Percentiles rank a stretch among this genome's conserved stretches.
Evolutionary conservation across 2,329 filamentous ascomycete species (phyloP).

Genomic region (Monilinia laxa): DNA sequence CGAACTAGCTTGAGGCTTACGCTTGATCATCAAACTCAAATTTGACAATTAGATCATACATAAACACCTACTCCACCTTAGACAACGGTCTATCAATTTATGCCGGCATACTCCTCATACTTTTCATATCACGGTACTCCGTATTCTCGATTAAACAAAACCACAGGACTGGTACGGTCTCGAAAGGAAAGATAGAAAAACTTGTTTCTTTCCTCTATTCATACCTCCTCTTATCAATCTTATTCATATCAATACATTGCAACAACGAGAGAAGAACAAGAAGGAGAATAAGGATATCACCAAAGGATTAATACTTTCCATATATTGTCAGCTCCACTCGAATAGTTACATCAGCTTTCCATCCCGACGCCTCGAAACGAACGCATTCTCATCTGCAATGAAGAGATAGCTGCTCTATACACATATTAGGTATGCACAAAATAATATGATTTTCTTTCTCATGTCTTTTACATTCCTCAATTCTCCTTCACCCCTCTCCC

Average conservation of each 20-base stretch:
- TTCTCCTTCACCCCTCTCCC: background rate
- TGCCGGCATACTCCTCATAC: background rate
- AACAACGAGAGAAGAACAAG: background rate
- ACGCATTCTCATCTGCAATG: background rate
- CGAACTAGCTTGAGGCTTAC: background rate
- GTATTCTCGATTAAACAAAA: background rate
- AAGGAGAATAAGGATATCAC: too few species aligned
- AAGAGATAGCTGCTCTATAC: background rate
- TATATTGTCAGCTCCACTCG: background rate
- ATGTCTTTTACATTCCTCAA: too few species aligned
- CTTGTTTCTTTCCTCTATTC: background rate
- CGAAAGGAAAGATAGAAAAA: background rate
- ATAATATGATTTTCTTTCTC: background rate
- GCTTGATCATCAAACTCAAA: constrained; percentile 10
- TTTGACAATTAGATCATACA: constrained; percentile 16
- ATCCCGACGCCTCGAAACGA: background rate
- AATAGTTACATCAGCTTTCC: background rate
- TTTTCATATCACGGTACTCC: background rate
- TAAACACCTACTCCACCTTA: constrained; percentile 18
- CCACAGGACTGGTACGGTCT: background rate
- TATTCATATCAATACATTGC: background rate
- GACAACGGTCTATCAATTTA: constrained; percentile 17
- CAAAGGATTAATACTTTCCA: background rate
- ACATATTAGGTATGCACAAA: background rate
- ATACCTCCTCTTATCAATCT: background rate